phyloP scores from a whole-genome alignment of 176 grass and related monocot genomes.

The Hordeum marinum region DNA sequence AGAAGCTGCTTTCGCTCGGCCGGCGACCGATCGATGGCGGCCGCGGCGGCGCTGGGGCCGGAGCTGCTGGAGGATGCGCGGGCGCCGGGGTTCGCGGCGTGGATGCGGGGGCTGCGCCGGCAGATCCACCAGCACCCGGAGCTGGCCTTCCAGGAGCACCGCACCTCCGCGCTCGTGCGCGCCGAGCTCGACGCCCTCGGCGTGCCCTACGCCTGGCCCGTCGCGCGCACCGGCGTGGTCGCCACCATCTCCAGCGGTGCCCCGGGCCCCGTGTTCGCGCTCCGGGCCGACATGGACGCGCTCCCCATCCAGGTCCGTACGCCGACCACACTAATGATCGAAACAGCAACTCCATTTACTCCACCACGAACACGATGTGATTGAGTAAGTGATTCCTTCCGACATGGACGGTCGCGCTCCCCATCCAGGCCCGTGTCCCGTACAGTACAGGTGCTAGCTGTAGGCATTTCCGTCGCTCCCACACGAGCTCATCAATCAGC shows the following conservation, averaged over 20 bases:
- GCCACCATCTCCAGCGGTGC: conserved; percentile 29
- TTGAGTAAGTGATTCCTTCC: too few species aligned
- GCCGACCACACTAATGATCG: too few species aligned
- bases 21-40: neutral
- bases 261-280: conserved; percentile 50
- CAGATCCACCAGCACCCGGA: conserved; percentile 78
- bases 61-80: conserved; percentile 56
- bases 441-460: too few species aligned
- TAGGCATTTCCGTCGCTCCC: too few species aligned
- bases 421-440: too few species aligned
- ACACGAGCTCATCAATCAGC: too few species aligned
- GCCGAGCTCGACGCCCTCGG: conserved; percentile 61
- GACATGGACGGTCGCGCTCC: too few species aligned
- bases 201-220: conserved; percentile 58
- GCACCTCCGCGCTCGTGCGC: conserved; percentile 62
- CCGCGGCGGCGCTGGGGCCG: neutral
- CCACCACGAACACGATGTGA: too few species aligned
- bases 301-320: conserved; percentile 64
- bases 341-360: too few species aligned
- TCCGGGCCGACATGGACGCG: conserved; percentile 91
- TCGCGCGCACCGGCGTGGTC: conserved; percentile 62
- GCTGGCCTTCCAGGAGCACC: conserved; percentile 70
- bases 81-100: conserved; percentile 49
- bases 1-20: neutral
- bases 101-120: conserved; percentile 43